These are phyloP conservation scores for Juncus inflexus DNA, from an alignment of 176 grass and related monocot genomes.

Conservation along the genomic window DNA sequence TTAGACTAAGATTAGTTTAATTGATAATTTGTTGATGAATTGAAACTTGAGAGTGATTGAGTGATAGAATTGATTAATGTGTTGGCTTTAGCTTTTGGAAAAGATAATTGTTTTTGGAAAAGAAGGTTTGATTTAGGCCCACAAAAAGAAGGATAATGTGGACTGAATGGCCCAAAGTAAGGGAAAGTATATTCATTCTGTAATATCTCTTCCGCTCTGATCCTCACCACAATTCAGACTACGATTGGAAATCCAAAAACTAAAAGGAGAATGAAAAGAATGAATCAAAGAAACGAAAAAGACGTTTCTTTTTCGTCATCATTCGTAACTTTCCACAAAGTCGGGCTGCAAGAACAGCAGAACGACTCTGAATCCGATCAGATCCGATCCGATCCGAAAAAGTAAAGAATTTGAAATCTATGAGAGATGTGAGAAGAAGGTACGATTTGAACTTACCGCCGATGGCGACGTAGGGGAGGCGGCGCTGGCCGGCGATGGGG, in stretches of 20 bases:
- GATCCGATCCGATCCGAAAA: background rate
- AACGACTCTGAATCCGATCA: background rate
- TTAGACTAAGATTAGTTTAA: background rate
- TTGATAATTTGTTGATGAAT: background rate
- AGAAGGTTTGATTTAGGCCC: background rate
- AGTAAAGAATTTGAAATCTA: background rate
- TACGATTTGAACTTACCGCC: constrained; percentile 40
- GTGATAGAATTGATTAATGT: background rate
- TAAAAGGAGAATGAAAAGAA: background rate
- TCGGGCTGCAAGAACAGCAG: constrained; percentile 16
- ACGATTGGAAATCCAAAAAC: constrained; percentile 25
- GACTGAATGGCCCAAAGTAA: no score
- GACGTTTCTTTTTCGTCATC: background rate
- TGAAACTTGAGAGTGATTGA: background rate
- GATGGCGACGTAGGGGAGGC: constrained; percentile 90
- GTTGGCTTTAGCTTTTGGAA: no score
- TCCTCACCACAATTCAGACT: constrained; percentile 16
- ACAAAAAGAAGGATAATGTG: background rate
- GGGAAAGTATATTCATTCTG: no score
- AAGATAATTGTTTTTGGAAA: background rate
- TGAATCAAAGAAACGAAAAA: background rate
- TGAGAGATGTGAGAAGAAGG: background rate
- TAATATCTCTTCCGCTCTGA: background rate
- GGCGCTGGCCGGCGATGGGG: constrained; percentile 53
- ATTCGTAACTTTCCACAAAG: background rate